A percentile compares a stretch with the other conserved stretches of the same genome.
These are phyloP conservation scores for Fusarium ramigenum DNA, from an alignment of 2,329 filamentous ascomycete genomes.

Conservation along the genomic window DNA sequence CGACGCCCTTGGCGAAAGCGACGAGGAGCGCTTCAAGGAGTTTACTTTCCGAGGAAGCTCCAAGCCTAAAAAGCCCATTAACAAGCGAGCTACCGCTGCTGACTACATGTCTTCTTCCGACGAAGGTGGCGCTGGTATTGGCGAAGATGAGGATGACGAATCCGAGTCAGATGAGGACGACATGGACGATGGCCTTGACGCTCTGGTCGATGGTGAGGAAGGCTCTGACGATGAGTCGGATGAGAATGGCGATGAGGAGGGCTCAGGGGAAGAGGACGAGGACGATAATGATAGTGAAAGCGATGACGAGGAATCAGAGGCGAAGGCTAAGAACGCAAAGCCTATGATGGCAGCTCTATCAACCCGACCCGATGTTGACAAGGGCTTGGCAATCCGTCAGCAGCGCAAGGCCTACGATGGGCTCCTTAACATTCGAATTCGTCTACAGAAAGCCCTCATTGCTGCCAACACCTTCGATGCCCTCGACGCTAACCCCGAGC, in stretches of 20 bases:
- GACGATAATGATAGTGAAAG: slow-evolving; percentile 52
- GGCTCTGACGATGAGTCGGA: slow-evolving; percentile 49
- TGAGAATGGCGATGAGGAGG: slow-evolving; percentile 49
- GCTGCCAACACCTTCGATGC: slow-evolving; percentile 78
- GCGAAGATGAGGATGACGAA: slow-evolving; percentile 49
- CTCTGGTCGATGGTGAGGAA: slow-evolving; percentile 45
- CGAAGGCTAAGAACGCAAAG: slow-evolving; percentile 45
- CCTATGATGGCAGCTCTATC: slow-evolving; percentile 45
- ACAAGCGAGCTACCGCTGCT: slow-evolving; percentile 59
- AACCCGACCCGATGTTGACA: slow-evolving; percentile 71
- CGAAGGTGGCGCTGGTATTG: slow-evolving; percentile 47
- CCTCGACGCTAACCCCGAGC: slow-evolving; percentile 51
- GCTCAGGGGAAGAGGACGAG: slow-evolving; percentile 49
- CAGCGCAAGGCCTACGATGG: slow-evolving; percentile 89
- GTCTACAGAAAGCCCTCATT: slow-evolving; percentile 89
- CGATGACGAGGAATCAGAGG: slow-evolving; percentile 45
- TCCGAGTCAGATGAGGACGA: slow-evolving; percentile 51
- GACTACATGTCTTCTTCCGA: slow-evolving; percentile 66
- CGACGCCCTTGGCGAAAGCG: slow-evolving; percentile 81
- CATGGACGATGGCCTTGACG: slow-evolving; percentile 51
- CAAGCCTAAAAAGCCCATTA: slow-evolving; percentile 54
- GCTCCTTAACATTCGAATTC: slow-evolving; percentile 88
- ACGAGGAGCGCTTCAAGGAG: slow-evolving; percentile 81
- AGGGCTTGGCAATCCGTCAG: slow-evolving; percentile 85
- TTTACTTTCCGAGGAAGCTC: slow-evolving; percentile 73